Percentiles rank a stretch among this genome's conserved stretches.
Evolutionary conservation across 2,329 filamentous ascomycete genomes (phyloP).

Genomic region (Harringtonia aguacate): DNA sequence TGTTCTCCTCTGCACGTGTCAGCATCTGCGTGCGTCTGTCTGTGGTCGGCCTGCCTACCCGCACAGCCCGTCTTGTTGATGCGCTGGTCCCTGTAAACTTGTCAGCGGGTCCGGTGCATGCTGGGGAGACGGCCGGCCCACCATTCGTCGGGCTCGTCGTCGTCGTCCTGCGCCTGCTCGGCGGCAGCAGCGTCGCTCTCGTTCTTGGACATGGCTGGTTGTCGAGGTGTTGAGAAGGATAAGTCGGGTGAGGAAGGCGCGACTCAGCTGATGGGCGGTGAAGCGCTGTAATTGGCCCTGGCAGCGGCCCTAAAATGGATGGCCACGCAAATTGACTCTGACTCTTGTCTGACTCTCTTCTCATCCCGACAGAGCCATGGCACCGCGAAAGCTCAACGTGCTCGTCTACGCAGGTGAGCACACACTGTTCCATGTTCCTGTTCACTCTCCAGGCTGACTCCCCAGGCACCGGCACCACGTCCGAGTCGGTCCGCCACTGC

Average conservation of each 20-base stretch:
- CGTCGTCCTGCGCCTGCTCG: constrained; percentile 35
- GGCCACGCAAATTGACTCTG: too few species aligned
- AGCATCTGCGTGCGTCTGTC: not conserved
- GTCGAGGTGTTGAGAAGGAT: not conserved
- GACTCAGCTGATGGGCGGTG: too few species aligned
- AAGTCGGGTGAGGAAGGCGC: not conserved
- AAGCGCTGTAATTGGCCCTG: too few species aligned
- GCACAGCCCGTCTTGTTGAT: constrained; percentile 95
- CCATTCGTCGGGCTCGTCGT: constrained; percentile 95
- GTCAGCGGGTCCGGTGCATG: not conserved
- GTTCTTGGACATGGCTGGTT: constrained; percentile 46
- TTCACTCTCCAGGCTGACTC: not conserved
- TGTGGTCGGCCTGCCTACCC: constrained; percentile 41
- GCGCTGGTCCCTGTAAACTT: constrained; percentile 70
- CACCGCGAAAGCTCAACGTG: constrained; percentile 69
- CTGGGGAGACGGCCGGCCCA: constrained; percentile 30
- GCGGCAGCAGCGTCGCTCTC: constrained; percentile 29
- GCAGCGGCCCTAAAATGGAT: too few species aligned
- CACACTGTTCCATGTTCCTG: not conserved
- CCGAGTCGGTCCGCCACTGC: constrained; percentile 83
- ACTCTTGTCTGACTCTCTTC: too few species aligned
- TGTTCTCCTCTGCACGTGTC: constrained; percentile 60
- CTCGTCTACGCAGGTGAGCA: constrained; percentile 77
- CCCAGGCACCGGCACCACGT: constrained; percentile 70
- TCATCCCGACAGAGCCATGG: constrained; percentile 38